Percentiles rank a stretch among this genome's conserved stretches.
phyloP scores from a whole-genome alignment of 78 protist species.

The Chrysochromulina parva region DNA sequence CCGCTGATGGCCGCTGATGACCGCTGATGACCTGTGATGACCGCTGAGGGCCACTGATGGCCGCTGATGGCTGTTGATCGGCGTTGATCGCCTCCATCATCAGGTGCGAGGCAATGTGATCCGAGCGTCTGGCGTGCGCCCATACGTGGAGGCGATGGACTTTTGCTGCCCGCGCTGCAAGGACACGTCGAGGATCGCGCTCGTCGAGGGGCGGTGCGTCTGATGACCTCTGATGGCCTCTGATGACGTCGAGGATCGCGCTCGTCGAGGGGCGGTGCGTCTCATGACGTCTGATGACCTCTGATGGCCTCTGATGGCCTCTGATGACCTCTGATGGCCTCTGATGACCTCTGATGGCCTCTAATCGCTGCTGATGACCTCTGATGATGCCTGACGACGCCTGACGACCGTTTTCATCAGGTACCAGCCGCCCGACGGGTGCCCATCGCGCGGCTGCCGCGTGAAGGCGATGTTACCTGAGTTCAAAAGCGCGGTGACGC shows the following conservation, averaged over 20 bases:
- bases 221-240: neutral
- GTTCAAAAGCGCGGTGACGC: neutral
- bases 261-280: constrained; percentile 69
- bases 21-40: too few species aligned
- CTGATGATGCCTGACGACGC: too few species aligned
- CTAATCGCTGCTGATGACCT: too few species aligned
- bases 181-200: neutral
- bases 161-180: constrained; percentile 76
- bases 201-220: constrained; percentile 68
- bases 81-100: too few species aligned
- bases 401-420: too few species aligned
- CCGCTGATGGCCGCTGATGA: too few species aligned
- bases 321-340: too few species aligned
- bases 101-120: constrained; percentile 87
- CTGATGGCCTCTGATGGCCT: too few species aligned
- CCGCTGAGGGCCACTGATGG: too few species aligned
- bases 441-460: constrained; percentile 6
- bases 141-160: constrained; percentile 66
- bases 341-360: too few species aligned
- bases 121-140: constrained; percentile 81
- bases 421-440: constrained; percentile 26
- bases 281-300: neutral
- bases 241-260: neutral
- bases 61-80: too few species aligned
- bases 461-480: neutral